phyloP scores from a whole-genome alignment of 2,329 filamentous ascomycete species.

The Trichoderma asperellum region DNA sequence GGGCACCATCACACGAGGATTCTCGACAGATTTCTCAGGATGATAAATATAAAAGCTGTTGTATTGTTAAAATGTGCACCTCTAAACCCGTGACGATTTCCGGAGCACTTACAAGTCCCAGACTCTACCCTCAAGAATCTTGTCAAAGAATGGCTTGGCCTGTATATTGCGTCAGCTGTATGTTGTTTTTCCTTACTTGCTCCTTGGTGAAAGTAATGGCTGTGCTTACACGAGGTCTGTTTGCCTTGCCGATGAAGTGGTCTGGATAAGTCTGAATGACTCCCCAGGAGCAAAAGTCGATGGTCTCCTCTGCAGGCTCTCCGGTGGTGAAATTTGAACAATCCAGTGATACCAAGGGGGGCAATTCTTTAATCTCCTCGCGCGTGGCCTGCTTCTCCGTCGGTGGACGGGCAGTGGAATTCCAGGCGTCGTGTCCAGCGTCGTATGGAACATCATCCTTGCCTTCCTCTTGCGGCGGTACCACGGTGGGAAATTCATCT shows the following conservation, averaged over 20 bases:
- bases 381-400: background rate
- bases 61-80: background rate
- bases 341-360: slow-evolving; percentile 31
- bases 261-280: slow-evolving; percentile 62
- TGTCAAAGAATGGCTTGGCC: slow-evolving; percentile 58
- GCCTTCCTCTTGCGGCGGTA: background rate
- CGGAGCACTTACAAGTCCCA: slow-evolving; percentile 73
- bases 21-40: slow-evolving; percentile 49
- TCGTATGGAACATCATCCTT: background rate
- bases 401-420: background rate
- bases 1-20: slow-evolving; percentile 69
- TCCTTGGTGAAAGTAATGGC: background rate
- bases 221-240: slow-evolving; percentile 50
- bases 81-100: background rate
- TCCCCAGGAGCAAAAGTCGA: slow-evolving; percentile 55
- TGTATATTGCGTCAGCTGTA: slow-evolving; percentile 34
- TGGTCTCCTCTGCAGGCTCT: slow-evolving; percentile 34
- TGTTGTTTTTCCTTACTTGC: background rate
- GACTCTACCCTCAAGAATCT: slow-evolving; percentile 59
- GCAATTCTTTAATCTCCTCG: background rate
- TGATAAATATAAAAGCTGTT: slow-evolving; percentile 69
- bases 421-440: slow-evolving; percentile 6
- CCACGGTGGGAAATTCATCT: slow-evolving; percentile 6
- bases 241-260: slow-evolving; percentile 60
- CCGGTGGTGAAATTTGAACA: slow-evolving; percentile 35